Evolutionary conservation across 306 rosid genomes (phyloP).

Genomic region (Casuarina cunninghamiana): DNA sequence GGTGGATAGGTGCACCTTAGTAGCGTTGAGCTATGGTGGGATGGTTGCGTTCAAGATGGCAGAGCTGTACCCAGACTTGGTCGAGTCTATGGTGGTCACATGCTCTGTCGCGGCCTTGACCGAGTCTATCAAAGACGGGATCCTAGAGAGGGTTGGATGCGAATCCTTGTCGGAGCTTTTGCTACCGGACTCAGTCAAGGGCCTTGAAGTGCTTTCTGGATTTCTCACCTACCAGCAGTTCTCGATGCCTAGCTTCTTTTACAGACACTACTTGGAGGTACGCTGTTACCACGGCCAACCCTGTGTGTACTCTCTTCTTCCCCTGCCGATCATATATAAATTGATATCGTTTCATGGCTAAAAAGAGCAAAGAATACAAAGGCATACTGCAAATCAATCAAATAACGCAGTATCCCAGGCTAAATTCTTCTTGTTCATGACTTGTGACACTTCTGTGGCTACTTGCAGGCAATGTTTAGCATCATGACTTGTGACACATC

Average conservation of each 20-base stretch:
- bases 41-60: conserved; percentile 51
- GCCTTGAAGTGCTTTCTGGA: conserved; percentile 6
- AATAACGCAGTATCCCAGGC: background rate
- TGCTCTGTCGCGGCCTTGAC: conserved; percentile 35
- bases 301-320: no score
- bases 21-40: conserved; percentile 47
- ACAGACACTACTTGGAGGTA: conserved; percentile 37
- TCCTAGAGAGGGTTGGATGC: conserved; percentile 31
- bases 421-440: background rate
- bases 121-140: conserved; percentile 18
- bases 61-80: conserved; percentile 35
- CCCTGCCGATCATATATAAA: no score
- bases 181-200: conserved; percentile 36
- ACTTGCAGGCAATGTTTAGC: conserved; percentile 36
- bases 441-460: background rate
- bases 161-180: conserved; percentile 34
- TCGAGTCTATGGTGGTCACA: conserved; percentile 39
- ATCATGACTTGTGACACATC: background rate
- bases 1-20: conserved; percentile 41
- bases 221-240: conserved; percentile 32
- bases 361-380: no score
- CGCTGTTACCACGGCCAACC: no score
- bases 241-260: conserved; percentile 26
- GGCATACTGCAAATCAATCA: no score
- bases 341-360: no score